These are phyloP conservation scores for Cordyceps pruinosa DNA, from an alignment of 2,329 filamentous ascomycete species.

Conservation along the genomic window DNA sequence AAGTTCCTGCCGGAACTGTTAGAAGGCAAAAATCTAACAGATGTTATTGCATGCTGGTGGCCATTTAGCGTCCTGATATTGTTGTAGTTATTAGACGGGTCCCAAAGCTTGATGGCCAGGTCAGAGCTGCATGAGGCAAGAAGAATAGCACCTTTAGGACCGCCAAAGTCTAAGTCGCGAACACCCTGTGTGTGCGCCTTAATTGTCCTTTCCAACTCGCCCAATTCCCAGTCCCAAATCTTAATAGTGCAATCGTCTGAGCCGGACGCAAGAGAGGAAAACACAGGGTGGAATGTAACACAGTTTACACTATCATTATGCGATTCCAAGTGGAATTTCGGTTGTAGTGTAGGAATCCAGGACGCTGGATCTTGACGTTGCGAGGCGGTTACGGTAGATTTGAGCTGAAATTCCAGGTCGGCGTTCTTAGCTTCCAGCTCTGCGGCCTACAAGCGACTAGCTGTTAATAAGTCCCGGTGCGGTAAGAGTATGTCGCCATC, in stretches of 20 bases:
- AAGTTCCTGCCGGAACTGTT: constrained; percentile 74
- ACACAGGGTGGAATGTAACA: constrained; percentile 86
- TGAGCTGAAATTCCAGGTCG: constrained; percentile 71
- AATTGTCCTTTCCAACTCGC: constrained; percentile 81
- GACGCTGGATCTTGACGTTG: constrained; percentile 68
- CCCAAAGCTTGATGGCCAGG: constrained; percentile 91
- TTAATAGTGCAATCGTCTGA: constrained; percentile 93
- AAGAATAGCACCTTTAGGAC: constrained; percentile 64
- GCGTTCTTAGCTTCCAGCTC: constrained; percentile 74
- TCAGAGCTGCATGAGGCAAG: constrained; percentile 72
- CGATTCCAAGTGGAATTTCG: constrained; percentile 74
- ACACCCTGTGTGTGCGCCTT: constrained; percentile 90
- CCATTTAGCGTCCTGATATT: constrained; percentile 87
- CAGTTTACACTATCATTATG: constrained; percentile 77
- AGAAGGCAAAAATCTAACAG: constrained; percentile 77
- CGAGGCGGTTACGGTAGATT: constrained; percentile 67
- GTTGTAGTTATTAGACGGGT: constrained; percentile 86
- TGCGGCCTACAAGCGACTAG: constrained; percentile 60
- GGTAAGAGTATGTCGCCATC: background rate
- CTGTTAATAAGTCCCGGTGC: background rate
- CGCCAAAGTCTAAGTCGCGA: constrained; percentile 83
- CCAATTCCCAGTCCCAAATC: constrained; percentile 94
- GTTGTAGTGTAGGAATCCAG: constrained; percentile 76
- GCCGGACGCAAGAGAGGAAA: constrained; percentile 81
- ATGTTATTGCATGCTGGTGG: constrained; percentile 86